Evolutionary conservation across 805 yeast genomes (phyloP).

Genomic region (Candida maesae): DNA sequence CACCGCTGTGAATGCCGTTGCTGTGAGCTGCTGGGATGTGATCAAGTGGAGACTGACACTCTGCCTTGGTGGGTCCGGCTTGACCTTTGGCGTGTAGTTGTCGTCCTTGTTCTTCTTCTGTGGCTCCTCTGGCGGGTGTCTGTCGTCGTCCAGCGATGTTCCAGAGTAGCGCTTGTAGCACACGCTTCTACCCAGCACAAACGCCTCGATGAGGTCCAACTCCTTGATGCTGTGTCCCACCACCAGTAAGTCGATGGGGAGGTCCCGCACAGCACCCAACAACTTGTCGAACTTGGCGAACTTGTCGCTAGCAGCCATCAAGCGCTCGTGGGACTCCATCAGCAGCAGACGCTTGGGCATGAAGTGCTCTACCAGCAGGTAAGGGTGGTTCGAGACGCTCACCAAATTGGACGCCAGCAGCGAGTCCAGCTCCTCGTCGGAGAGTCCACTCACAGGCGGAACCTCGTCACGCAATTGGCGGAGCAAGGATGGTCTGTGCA

Average conservation of each 20-base stretch:
- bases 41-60: conserved; percentile 38
- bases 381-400: conserved; percentile 61
- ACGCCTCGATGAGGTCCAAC: conserved; percentile 73
- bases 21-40: conserved; percentile 41
- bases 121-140: background rate
- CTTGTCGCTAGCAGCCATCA: conserved; percentile 56
- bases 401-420: conserved; percentile 43
- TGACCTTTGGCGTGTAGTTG: conserved; percentile 18
- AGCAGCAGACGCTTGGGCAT: conserved; percentile 66
- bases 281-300: conserved; percentile 51
- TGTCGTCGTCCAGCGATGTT: conserved; percentile 44
- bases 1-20: conserved; percentile 30
- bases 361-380: conserved; percentile 70
- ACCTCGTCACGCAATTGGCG: conserved; percentile 13
- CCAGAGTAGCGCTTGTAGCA: conserved; percentile 68
- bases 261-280: conserved; percentile 18
- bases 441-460: background rate
- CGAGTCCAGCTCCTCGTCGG: conserved; percentile 34
- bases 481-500: conserved; percentile 37
- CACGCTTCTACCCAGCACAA: conserved; percentile 64
- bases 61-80: conserved; percentile 10
- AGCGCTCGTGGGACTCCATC: conserved; percentile 58
- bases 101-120: conserved; percentile 15
- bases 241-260: conserved; percentile 36
- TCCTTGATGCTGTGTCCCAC: conserved; percentile 64